phyloP scores from a whole-genome alignment of 2,329 filamentous ascomycete genomes.

The Colletotrichum sp. region DNA sequence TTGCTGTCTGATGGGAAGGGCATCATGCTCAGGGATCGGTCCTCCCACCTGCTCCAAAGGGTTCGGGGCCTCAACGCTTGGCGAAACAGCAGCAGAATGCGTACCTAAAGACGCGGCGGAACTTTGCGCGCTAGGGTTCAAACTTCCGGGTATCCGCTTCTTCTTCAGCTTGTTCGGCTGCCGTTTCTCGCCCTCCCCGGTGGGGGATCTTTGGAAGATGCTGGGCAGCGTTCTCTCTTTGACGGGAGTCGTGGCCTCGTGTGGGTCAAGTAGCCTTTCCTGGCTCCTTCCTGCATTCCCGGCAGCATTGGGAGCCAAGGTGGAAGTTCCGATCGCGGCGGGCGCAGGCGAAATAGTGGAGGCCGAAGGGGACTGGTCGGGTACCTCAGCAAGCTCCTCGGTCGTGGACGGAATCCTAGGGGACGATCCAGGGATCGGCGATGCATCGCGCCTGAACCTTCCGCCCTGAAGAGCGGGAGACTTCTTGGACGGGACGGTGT shows the following conservation, averaged over 20 bases:
- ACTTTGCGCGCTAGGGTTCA: slow-evolving; percentile 88
- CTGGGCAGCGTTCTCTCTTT: slow-evolving; percentile 72
- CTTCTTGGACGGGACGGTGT: slow-evolving; percentile 91
- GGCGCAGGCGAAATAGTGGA: slow-evolving; percentile 30
- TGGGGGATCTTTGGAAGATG: slow-evolving; percentile 74
- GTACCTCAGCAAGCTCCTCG: slow-evolving; percentile 8
- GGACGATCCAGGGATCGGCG: slow-evolving; percentile 32
- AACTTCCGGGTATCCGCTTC: slow-evolving; percentile 76
- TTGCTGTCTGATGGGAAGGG: background rate
- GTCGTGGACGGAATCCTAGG: slow-evolving; percentile 32
- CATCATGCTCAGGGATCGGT: slow-evolving; percentile 19
- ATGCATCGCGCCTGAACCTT: slow-evolving; percentile 56
- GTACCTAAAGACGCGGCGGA: slow-evolving; percentile 76
- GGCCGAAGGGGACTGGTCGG: slow-evolving; percentile 8
- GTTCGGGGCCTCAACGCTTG: slow-evolving; percentile 49
- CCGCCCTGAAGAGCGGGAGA: slow-evolving; percentile 74
- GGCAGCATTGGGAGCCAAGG: slow-evolving; percentile 31
- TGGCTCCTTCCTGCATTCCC: slow-evolving; percentile 50
- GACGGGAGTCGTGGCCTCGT: slow-evolving; percentile 57
- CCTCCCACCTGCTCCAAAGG: slow-evolving; percentile 45
- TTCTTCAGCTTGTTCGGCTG: slow-evolving; percentile 93
- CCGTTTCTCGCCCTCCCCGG: slow-evolving; percentile 65
- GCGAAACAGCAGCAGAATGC: slow-evolving; percentile 49
- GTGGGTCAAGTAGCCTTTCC: slow-evolving; percentile 50
- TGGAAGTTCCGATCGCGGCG: slow-evolving; percentile 29